Base-by-base conservation (phyloP, 257 asterid genomes). In the Lavandula angustifolia region DNA sequence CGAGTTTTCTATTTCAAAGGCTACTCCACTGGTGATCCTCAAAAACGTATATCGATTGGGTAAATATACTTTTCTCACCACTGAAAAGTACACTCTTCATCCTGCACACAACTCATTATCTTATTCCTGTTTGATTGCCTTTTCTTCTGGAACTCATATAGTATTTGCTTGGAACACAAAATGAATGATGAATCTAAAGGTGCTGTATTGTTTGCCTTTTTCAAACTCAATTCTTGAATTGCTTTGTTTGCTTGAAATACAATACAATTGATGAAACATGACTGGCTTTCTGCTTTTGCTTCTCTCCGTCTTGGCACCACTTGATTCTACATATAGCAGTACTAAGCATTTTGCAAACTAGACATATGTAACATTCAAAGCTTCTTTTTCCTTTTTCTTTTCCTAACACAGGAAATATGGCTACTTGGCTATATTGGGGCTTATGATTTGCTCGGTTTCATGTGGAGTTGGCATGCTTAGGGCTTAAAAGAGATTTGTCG, bases 1-100 rank as follows among this genome's bases (percentile, higher is more conserved):
- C 95, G 98, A 9, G 51, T 60, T 60, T 86, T 79, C 98, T 91
- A 91, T 43, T 91, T 91, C 87, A 84, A 68, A 40, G 96, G 96
- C 67, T 91, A 91, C 80, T 44, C 95, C 52, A 82, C 87, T 0
- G 98, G 98, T 31, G 84, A 73, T 44, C 98, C 98, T 47, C 16
- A 60, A 2, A 80, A 86, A 4, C 95, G 98, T 3, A 73, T 78
- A 13, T 16, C 75, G 2, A 43, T 86, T 13, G 96, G 96, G 98
- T 91, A 38, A 52, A 81, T 68, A 14, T 12, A 17, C 18, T 62
- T 18, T 22, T 49, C 27, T 10, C 16, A 64, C 48, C 9, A 12
- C 16, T 3, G 16, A 11, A 4, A 13, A 22, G 35, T 13, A 41
- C 14, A 31, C 9, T 57, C 56, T 13, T 60, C 6, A 42, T 9